phyloP scores from a whole-genome alignment of 352 stramenopile species.

The Pythium myriotylum region DNA sequence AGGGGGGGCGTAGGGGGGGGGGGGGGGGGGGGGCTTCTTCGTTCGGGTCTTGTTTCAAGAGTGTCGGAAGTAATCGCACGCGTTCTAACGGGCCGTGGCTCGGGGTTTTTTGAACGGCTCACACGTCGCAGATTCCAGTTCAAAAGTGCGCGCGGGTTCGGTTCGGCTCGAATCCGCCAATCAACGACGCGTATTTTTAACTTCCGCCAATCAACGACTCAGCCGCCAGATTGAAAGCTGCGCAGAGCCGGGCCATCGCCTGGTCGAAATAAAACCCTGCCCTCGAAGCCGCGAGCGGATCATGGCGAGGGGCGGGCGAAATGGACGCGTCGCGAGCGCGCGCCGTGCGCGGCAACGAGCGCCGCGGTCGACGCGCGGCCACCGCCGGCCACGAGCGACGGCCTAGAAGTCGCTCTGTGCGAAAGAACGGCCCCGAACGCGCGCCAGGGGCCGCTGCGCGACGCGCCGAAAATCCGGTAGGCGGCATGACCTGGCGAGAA shows the following conservation, averaged over 20 bases:
- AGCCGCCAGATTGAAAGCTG: neutral
- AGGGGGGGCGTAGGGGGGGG: constrained; percentile 1
- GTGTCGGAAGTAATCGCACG: too few relatives aligned
- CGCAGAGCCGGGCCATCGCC: constrained; percentile 1
- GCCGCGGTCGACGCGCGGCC: neutral
- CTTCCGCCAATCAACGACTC: constrained; percentile 30
- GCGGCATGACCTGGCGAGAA: constrained; percentile 23
- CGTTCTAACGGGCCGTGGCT: neutral
- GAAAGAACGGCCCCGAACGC: neutral
- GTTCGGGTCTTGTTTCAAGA: constrained; percentile 25
- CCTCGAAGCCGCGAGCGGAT: neutral
- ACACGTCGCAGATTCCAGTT: constrained; percentile 27
- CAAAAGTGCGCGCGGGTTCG: constrained; percentile 31
- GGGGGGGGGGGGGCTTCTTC: constrained; percentile 3
- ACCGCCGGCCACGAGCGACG: neutral
- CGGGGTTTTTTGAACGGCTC: constrained; percentile 14
- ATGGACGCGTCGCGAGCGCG: constrained; percentile 3
- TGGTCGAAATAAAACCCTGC: constrained; percentile 13
- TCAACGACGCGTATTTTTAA: constrained; percentile 26
- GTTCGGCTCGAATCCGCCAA: constrained; percentile 21
- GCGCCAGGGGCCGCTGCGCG: neutral
- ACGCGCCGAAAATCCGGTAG: constrained; percentile 2
- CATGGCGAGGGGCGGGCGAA: constrained; percentile 17
- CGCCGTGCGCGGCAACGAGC: neutral
- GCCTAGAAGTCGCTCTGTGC: neutral